phyloP scores from a whole-genome alignment of 257 asterid species.

The Fraxinus cuspidata region DNA sequence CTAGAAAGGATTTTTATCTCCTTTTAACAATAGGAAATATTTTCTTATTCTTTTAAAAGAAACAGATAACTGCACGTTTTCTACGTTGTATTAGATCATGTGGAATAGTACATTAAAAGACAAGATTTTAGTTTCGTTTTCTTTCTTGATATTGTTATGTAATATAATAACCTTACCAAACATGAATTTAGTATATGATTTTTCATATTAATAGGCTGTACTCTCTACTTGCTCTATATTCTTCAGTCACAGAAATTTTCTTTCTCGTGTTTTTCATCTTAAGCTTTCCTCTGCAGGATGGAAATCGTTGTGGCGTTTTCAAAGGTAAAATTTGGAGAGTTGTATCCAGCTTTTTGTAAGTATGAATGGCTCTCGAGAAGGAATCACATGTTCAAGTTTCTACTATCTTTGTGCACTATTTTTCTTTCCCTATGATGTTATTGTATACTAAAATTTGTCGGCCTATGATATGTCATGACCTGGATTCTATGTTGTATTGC shows the following conservation, averaged over 20 bases:
- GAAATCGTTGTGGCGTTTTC: neutral
- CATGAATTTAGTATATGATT: conserved; percentile 33
- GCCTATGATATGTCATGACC: neutral
- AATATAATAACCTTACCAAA: neutral
- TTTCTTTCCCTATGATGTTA: neutral
- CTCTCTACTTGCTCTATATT: conserved; percentile 22
- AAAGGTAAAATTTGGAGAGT: conserved; percentile 20
- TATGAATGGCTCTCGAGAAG: neutral
- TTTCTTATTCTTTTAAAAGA: too few relatives aligned
- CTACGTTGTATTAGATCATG: neutral
- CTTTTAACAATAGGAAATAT: neutral
- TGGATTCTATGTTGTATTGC: conserved; percentile 1
- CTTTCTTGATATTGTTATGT: neutral
- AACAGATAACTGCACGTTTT: neutral
- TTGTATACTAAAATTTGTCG: neutral
- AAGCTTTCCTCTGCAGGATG: neutral
- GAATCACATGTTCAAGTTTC: neutral
- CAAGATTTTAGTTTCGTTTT: too few relatives aligned
- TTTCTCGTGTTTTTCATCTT: neutral
- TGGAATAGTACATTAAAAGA: neutral
- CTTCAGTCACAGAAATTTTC: neutral
- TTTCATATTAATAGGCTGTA: conserved; percentile 19
- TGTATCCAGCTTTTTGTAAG: neutral
- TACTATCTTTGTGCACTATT: neutral
- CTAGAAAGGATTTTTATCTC: too few relatives aligned